These are phyloP conservation scores for Penicillium italicum DNA, from an alignment of 2,329 filamentous ascomycete genomes.

Conservation along the genomic window DNA sequence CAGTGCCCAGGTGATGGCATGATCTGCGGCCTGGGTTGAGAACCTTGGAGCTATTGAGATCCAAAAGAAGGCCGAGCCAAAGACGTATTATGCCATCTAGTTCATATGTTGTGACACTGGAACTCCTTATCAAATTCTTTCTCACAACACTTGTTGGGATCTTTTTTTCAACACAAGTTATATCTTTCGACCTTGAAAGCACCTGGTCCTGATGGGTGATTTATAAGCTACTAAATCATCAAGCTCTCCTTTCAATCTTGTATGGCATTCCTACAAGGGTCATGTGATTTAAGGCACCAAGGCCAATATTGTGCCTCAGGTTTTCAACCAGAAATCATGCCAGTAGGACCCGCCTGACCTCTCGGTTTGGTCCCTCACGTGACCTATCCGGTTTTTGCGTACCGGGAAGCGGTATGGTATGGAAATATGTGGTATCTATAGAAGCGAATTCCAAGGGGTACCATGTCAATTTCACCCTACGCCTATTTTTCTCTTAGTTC, in stretches of 20 bases:
- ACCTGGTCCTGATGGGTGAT: neutral
- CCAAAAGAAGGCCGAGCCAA: neutral
- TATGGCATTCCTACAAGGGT: neutral
- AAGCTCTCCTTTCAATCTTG: neutral
- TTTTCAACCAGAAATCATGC: no score
- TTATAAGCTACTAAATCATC: neutral
- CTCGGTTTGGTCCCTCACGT: no score
- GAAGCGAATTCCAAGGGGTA: no score
- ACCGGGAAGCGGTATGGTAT: no score
- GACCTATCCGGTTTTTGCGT: no score
- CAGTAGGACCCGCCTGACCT: no score
- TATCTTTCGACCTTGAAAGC: neutral
- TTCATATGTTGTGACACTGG: neutral
- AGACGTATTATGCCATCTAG: neutral
- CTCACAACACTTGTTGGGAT: neutral
- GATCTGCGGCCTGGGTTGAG: neutral
- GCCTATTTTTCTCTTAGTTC: no score
- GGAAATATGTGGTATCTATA: no score
- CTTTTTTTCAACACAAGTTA: neutral
- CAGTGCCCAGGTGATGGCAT: conserved; percentile 5
- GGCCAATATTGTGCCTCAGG: neutral
- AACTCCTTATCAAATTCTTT: neutral
- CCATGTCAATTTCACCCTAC: no score
- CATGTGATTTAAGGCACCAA: neutral
- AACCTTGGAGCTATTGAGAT: neutral